Evolutionary conservation across 1,284 basidiomycete genomes (phyloP).

Genomic region (Cryptococcus sp.): DNA sequence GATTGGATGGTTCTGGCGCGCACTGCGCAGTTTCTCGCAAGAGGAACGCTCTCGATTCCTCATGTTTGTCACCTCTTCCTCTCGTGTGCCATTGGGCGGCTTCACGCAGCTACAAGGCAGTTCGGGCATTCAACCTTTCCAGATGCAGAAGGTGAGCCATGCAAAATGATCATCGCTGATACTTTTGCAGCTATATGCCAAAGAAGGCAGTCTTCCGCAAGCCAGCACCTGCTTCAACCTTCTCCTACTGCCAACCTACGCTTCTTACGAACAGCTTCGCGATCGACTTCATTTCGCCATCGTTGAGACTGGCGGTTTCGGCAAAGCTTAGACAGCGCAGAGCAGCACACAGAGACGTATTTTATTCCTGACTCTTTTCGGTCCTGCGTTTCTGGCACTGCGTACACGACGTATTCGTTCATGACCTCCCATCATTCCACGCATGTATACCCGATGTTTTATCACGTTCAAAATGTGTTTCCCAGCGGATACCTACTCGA

Average conservation of each 20-base stretch:
- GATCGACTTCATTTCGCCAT: constrained; percentile 85
- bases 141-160: constrained; percentile 73
- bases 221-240: constrained; percentile 55
- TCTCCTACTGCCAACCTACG: constrained; percentile 82
- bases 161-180: constrained; percentile 51
- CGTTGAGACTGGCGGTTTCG: constrained; percentile 91
- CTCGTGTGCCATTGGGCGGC: constrained; percentile 89
- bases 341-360: too few relatives aligned
- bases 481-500: neutral
- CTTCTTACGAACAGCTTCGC: constrained; percentile 89
- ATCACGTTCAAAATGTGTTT: neutral
- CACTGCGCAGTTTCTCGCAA: constrained; percentile 94
- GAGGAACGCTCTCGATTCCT: constrained; percentile 94
- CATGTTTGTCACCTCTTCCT: constrained; percentile 93
- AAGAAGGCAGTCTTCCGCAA: constrained; percentile 51
- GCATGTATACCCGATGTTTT: neutral
- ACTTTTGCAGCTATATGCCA: constrained; percentile 58
- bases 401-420: neutral
- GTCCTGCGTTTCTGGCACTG: neutral
- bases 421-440: neutral
- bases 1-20: constrained; percentile 99
- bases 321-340: constrained; percentile 56
- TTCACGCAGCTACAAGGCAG: constrained; percentile 92
- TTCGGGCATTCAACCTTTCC: constrained; percentile 92
- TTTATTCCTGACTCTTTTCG: neutral